Base-by-base conservation (phyloP, 257 asterid species). In the Gentiana macrophylla region DNA sequence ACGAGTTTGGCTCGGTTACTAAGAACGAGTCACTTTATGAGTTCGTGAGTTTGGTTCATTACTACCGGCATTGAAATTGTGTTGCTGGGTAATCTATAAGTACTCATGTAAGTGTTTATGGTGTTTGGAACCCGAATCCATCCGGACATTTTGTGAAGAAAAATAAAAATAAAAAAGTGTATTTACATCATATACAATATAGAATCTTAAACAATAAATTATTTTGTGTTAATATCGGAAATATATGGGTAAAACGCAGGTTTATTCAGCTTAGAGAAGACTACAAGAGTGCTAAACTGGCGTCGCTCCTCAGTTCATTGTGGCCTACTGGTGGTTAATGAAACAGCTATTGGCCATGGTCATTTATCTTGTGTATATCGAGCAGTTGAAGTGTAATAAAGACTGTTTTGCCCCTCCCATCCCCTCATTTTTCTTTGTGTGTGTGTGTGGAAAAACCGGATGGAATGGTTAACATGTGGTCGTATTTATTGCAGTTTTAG, bases 181-280 rank as follows among this genome's bases (percentile, higher is more conserved):
- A 41, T 41, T 41, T 41, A 41, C 46, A 41, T 41, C 46, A 41
- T 41, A 10, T 41, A 41, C 24, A 44, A n/a, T 32, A 53, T 13
- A 35, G 37, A 32, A 10, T 2, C 32, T 46, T 43, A 13, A 36
- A n/a, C 38, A 49, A 3, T 2, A 8, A 37, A 11, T n/a, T 12
- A 44, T 36, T 24, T 36, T 35, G 12, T 1, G 33, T 37, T 32
- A 24, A 24, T 43, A 34, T 64, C 36, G 10, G 32, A 56, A 32
- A 37, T 48, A 37, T 49, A 46, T 35, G 0, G 48, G 57, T 48
- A 10, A 48, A 55, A 67, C 58, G 67, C 96, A 92, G 99, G 94
- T 92, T 92, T 75, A 88, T 92, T 69, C 97, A 88, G 68, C 86
- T 88, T 47, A 81, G 97, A 77, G 97, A 88, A 61, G 99, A 92